Percentiles rank a stretch among this genome's conserved stretches.
Conservation (phyloP, 345 rosid genomes). For the Gossypium ekmanianum region DNA sequence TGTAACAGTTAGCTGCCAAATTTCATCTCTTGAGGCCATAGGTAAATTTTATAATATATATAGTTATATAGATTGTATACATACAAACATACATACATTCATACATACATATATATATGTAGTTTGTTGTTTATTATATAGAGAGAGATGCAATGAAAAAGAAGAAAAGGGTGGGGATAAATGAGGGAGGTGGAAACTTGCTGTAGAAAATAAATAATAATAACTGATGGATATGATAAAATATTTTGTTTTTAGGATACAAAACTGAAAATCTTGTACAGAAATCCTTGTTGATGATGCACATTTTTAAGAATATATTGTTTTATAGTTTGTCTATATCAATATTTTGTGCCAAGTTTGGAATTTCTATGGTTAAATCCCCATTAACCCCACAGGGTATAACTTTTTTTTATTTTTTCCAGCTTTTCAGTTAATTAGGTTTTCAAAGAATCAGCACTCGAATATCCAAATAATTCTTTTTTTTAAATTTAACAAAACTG, state of each 20-base stretch:
- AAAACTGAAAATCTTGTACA: constrained; percentile 14
- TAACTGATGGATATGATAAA: constrained; percentile 4
- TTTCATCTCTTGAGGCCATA: constrained; percentile 25
- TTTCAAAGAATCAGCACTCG: neutral
- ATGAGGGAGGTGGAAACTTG: constrained; percentile 16
- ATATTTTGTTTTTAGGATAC: constrained; percentile 23
- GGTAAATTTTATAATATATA: constrained; percentile 8
- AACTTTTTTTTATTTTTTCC: neutral
- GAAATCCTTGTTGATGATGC: constrained; percentile 13
- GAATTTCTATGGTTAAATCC: neutral
- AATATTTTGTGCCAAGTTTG: neutral
- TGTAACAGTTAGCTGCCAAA: constrained; percentile 19
- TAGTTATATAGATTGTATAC: neutral
- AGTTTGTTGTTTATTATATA: constrained; percentile 16
- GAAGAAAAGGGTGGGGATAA: neutral
- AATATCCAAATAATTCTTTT: neutral
- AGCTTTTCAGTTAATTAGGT: neutral
- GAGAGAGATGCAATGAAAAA: neutral
- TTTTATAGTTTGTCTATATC: constrained; percentile 17
- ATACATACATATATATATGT: neutral
- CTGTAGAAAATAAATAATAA: constrained; percentile 26
- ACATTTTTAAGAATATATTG: constrained; percentile 21
- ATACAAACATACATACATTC: neutral
- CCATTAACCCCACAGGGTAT: constrained; percentile 19
- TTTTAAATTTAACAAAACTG: neutral